Evolutionary conservation across 192 early-diverging fungal species (phyloP).

Genomic region (Linnemannia hyalina): DNA sequence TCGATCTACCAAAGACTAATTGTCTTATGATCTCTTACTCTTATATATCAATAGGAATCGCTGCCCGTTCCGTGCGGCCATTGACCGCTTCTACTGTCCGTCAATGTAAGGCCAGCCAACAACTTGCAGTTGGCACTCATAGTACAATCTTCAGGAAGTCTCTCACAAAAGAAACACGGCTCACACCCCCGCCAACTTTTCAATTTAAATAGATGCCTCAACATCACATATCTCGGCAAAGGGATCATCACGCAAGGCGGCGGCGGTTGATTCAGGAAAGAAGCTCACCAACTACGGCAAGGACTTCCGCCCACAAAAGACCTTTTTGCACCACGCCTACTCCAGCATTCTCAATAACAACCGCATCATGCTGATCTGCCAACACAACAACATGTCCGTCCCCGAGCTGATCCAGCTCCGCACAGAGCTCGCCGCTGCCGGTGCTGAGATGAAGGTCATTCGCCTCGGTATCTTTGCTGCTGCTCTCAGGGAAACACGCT

Average conservation of each 20-base stretch:
- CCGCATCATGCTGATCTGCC: conserved; percentile 65
- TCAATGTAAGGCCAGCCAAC: conserved; percentile 24
- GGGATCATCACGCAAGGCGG: conserved; percentile 16
- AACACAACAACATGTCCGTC: conserved; percentile 73
- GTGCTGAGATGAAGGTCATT: conserved; percentile 58
- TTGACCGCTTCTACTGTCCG: conserved; percentile 16
- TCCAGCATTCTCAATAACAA: conserved; percentile 59
- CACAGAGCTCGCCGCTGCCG: conserved; percentile 52
- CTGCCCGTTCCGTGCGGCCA: conserved; percentile 29
- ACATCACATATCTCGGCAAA: conserved; percentile 24
- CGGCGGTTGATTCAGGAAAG: conserved; percentile 39
- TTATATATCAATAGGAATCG: conserved; percentile 13
- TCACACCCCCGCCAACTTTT: not conserved
- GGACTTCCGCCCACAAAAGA: conserved; percentile 61
- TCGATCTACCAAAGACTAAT: not conserved
- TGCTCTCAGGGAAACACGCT: conserved; percentile 59
- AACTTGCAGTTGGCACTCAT: not conserved
- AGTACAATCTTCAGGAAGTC: not conserved
- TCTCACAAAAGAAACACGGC: not conserved
- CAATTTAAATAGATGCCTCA: conserved; percentile 32
- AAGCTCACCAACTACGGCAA: conserved; percentile 55
- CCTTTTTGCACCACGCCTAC: conserved; percentile 64
- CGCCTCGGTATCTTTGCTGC: conserved; percentile 64
- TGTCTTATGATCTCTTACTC: too few species aligned
- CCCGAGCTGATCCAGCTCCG: conserved; percentile 65